Evolutionary conservation across 306 rosid species (phyloP).

Genomic region (Cucumis melo): DNA sequence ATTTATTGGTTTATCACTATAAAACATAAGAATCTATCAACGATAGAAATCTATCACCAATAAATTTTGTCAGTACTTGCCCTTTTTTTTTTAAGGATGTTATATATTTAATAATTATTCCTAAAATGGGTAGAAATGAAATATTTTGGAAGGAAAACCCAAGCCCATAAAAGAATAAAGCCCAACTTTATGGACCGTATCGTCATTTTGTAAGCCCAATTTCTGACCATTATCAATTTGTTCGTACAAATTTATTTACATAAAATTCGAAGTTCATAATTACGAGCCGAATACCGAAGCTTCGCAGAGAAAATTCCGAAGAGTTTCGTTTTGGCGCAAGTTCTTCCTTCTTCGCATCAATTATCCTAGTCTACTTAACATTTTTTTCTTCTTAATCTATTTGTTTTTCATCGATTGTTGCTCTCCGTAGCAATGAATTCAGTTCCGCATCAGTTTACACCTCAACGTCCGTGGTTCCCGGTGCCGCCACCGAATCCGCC

Average conservation of each 20-base stretch:
- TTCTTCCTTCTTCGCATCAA: neutral
- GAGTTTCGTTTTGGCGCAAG: neutral
- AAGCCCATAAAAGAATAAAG: neutral
- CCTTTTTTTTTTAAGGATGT: no score
- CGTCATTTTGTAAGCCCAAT: neutral
- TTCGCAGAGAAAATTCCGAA: neutral
- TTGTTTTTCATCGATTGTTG: neutral
- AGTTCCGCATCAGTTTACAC: constrained; percentile 23
- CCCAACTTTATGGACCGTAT: neutral
- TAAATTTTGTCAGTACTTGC: no score
- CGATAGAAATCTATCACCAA: no score
- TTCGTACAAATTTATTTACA: neutral
- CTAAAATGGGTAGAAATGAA: no score
- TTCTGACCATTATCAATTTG: neutral
- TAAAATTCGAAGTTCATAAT: neutral
- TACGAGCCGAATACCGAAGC: neutral
- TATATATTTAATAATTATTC: no score
- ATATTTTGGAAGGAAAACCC: neutral
- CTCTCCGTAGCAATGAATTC: constrained; percentile 28
- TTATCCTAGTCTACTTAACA: neutral
- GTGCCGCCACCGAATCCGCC: constrained; percentile 36
- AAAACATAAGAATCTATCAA: no score
- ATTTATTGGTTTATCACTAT: no score
- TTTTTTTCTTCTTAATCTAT: neutral
- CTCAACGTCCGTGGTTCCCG: constrained; percentile 27